Evolutionary conservation across 306 rosid species (phyloP).

Genomic region (Fagus crenata): DNA sequence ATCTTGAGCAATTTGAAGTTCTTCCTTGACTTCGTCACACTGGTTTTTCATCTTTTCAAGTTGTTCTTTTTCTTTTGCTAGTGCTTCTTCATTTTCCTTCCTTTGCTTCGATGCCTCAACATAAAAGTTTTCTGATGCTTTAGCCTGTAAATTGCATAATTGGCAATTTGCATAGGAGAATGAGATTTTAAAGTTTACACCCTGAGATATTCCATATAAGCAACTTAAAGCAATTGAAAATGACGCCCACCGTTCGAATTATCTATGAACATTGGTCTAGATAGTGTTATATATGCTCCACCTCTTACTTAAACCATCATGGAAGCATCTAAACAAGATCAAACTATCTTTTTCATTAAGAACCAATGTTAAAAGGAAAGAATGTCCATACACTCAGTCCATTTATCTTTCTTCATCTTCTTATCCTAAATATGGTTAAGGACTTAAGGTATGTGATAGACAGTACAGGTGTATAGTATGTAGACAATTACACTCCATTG

Average conservation of each 20-base stretch:
- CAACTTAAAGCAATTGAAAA: slow-evolving; percentile 12
- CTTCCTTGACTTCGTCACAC: slow-evolving; percentile 37
- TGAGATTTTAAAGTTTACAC: slow-evolving; percentile 10
- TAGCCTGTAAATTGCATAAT: slow-evolving; percentile 37
- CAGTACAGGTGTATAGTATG: neutral
- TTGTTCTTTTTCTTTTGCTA: slow-evolving; percentile 34
- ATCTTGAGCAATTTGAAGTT: too few relatives aligned
- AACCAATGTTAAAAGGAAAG: neutral
- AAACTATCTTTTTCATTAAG: neutral
- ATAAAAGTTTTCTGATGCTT: slow-evolving; percentile 43
- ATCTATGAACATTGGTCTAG: slow-evolving; percentile 2
- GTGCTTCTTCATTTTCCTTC: slow-evolving; percentile 44
- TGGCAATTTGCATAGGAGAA: neutral
- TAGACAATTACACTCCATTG: neutral
- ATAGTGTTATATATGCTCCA: neutral
- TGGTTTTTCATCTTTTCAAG: slow-evolving; percentile 36
- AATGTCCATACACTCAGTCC: slow-evolving; percentile 5
- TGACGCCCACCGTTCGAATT: neutral
- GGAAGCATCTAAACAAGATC: neutral
- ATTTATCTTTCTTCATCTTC: neutral
- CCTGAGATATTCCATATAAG: slow-evolving; percentile 1
- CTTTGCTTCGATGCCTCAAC: slow-evolving; percentile 45
- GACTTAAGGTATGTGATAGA: neutral
- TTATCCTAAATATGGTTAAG: slow-evolving; percentile 1
- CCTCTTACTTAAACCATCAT: slow-evolving; percentile 8